Evolutionary conservation across 306 rosid genomes (phyloP), one percentile per base, ranked within the genome.

Genomic region (Pyrus bretschneideri): DNA sequence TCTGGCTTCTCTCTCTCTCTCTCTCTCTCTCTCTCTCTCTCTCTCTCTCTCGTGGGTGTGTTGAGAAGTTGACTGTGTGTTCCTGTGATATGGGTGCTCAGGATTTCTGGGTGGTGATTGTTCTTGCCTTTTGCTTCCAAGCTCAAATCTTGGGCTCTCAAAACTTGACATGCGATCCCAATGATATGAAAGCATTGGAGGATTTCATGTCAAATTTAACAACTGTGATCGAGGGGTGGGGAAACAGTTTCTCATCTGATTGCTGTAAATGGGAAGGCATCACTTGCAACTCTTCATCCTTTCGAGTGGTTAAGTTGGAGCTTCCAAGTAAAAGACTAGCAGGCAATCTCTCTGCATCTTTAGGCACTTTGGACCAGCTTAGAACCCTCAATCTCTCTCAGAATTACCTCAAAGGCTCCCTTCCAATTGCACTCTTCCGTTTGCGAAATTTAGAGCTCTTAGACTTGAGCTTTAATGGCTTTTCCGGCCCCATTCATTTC

Each of bases 251-350:
- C 21, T 77, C 89, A n/a, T 21, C 65, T 52, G 14, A 86, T 55
- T 86, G 89, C 73, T 86, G 89, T 67, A 13, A 17, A 21, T 86
- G 89, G 89, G 51, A 21, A 61, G 89, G 85, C 27, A 42, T 83
- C 40, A 77, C 79, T 60, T 86, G 89, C 71, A 54, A 35, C 42
- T 51, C 80, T 73, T 65, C 82, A 6, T 74, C 63, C 10, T 22
- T 10, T 4, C 74, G 83, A 76, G 90, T 86, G 21, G 76, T 81
- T 4, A 71, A 18, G 75, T 60, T 86, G 79, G 75, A 79, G 66
- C 86, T 86, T 74, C 33, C 27, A 3, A 69, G 27, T 1, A 68
- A 14, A 76, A 79, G 61, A 27, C 22, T 87, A 11, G 13, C 4
- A 6, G 88, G 88, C 9, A 79, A 25, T 10, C 69, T 87, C 13